phyloP scores from a whole-genome alignment of 2,329 filamentous ascomycete species.

The Amesomyces nigricolor region DNA sequence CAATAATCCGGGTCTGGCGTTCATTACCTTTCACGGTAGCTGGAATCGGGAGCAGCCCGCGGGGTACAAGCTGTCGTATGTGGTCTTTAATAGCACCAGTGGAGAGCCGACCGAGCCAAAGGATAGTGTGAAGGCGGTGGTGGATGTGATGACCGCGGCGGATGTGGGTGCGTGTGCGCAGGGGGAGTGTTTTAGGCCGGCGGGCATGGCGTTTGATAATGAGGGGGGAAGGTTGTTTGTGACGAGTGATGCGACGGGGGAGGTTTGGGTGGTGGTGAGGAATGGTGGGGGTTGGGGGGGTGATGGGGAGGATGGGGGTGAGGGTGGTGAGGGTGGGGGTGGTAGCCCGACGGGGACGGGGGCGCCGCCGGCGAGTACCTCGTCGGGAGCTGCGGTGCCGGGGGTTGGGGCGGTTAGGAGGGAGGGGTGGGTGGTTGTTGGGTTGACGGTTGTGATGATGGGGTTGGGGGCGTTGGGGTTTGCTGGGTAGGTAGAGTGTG shows the following conservation, averaged over 20 bases:
- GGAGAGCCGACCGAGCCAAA: constrained; percentile 38
- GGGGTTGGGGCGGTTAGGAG: constrained; percentile 3
- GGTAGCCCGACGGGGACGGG: constrained; percentile 4
- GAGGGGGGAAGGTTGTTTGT: constrained; percentile 52
- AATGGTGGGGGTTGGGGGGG: constrained; percentile 21
- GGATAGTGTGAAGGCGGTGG: constrained; percentile 42
- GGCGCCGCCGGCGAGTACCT: neutral
- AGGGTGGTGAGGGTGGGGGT: constrained; percentile 1
- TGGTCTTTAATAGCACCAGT: constrained; percentile 35
- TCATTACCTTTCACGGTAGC: constrained; percentile 66
- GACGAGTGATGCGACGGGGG: constrained; percentile 57
- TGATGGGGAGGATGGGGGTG: constrained; percentile 10
- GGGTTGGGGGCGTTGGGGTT: constrained; percentile 22
- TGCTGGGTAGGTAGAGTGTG: constrained; percentile 4
- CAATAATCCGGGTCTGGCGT: constrained; percentile 50
- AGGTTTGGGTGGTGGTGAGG: constrained; percentile 53
- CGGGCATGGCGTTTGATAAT: constrained; percentile 48
- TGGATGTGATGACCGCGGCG: constrained; percentile 50
- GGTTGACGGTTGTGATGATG: constrained; percentile 18
- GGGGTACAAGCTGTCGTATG: constrained; percentile 42
- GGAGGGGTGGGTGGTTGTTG: constrained; percentile 19
- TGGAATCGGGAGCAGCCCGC: constrained; percentile 46
- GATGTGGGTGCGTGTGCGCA: constrained; percentile 48
- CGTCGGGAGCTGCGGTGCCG: neutral
- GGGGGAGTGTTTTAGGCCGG: constrained; percentile 55